Conservation (phyloP, 2,329 filamentous ascomycete genomes). For the Stagonosporopsis cucurbitacearum region DNA sequence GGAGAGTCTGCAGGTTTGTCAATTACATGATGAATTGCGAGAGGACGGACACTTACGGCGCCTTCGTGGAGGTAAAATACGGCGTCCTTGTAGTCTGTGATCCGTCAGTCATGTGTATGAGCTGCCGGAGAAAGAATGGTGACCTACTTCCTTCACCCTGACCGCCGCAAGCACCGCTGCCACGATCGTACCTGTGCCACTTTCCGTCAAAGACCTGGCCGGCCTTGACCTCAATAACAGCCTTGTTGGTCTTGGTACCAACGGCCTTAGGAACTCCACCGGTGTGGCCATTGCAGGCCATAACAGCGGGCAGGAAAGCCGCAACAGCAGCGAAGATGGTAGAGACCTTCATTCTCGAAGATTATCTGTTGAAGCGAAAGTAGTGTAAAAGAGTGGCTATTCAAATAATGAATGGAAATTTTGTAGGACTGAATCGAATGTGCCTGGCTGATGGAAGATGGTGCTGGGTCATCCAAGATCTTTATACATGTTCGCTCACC, state of each 20-base stretch:
- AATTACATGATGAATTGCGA: no score
- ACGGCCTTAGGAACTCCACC: constrained; percentile 33
- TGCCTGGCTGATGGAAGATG: constrained; percentile 4
- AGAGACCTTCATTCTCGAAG: constrained; percentile 25
- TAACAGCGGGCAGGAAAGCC: constrained; percentile 28
- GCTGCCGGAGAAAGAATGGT: background rate
- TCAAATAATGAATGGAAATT: background rate
- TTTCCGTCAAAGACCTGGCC: constrained; percentile 32
- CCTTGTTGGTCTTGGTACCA: constrained; percentile 36
- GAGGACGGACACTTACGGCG: constrained; percentile 28
- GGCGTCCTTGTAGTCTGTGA: constrained; percentile 48
- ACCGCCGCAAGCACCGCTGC: constrained; percentile 33
- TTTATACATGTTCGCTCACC: constrained; percentile 14
- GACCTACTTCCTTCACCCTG: constrained; percentile 28
- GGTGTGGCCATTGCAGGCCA: constrained; percentile 36
- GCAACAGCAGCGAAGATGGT: constrained; percentile 16
- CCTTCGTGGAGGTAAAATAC: constrained; percentile 60
- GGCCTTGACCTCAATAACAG: constrained; percentile 33
- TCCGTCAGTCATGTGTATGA: background rate
- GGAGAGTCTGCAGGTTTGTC: no score
- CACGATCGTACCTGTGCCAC: constrained; percentile 37
- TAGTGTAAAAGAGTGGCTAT: constrained; percentile 3
- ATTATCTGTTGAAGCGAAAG: background rate
- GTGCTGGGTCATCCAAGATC: background rate
- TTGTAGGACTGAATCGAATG: constrained; percentile 1